Percentiles rank a stretch among this genome's conserved stretches.
Conservation (phyloP, 2,329 filamentous ascomycete species). For the Colletotrichum karsti region DNA sequence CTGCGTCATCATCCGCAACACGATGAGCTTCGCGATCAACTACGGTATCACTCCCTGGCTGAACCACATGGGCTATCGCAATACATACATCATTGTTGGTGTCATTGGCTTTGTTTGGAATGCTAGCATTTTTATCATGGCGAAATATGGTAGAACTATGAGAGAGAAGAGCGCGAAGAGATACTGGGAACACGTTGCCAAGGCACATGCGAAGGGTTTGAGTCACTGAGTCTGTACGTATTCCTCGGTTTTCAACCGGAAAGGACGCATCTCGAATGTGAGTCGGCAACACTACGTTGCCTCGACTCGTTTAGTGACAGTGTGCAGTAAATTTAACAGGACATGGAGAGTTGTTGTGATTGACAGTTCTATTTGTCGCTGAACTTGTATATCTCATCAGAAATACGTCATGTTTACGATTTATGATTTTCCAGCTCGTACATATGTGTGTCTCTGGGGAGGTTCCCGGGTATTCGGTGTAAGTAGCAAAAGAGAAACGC, state of each 20-base stretch:
- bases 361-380: no score
- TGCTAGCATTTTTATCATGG: conserved; percentile 52
- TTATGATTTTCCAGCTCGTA: not conserved
- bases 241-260: no score
- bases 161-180: conserved; percentile 44
- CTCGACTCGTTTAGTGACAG: no score
- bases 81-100: conserved; percentile 45
- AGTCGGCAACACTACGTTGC: no score
- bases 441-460: not conserved
- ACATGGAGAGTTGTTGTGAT: no score
- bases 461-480: not conserved
- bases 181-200: conserved; percentile 47
- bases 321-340: no score
- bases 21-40: conserved; percentile 41
- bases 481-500: not conserved
- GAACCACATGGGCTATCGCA: conserved; percentile 44
- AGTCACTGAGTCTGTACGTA: conserved; percentile 9
- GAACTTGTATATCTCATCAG: no score
- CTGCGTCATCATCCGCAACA: conserved; percentile 44
- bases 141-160: conserved; percentile 55
- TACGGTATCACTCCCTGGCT: conserved; percentile 44
- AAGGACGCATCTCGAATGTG: no score
- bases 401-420: no score
- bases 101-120: conserved; percentile 46
- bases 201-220: conserved; percentile 31